Evolutionary conservation across 1,284 basidiomycete species (phyloP), one percentile per base, ranked within the genome.

Genomic region (Melampsora americana): DNA sequence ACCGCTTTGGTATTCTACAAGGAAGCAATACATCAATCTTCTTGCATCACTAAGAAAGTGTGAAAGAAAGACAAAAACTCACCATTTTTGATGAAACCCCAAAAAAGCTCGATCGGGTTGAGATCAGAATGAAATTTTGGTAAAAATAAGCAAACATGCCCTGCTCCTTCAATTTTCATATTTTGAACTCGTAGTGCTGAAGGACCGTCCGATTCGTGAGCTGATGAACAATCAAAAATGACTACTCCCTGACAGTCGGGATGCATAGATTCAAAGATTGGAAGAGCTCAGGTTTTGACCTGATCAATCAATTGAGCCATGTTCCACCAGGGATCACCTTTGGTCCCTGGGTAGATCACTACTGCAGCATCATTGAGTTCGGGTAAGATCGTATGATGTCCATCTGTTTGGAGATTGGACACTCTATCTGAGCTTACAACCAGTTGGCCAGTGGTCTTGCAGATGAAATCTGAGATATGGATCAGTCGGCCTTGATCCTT

Each of bases 31-130:
- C 18, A 53, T 53, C 50, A 53, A 53, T 20, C 18, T 18, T 53
- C 5, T 53, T 20, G 16, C 23, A 20, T 53, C 18, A 53, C 50
- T 20, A 20, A 53, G 50, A 23, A 18, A 53, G 3, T 23, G 23
- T 18, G 12, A 68, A 28, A 39, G 48, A 69, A 14, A 39, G n/a
- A 28, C 5, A 2, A n/a, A 26, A 44, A 60, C 59, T 61, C 44
- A 70, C 69, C 56, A 12, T 12, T 4, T 46, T 70, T 62, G 23
- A 70, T 62, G 42, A 39, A 70, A 62, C 50, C 59, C 59, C 69
- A 70, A 44, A 61, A 70, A 7, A 70, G 42, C 53, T 70, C 69
- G 28, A 70, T 70, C 4, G 42, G 69, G 23, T 70, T 70, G 1
- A 70, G 69, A n/a, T 70, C 69, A 28, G 5, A 62, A 53, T 53